phyloP scores from a whole-genome alignment of 2,329 filamentous ascomycete species.

The Bipolaris victoriae region DNA sequence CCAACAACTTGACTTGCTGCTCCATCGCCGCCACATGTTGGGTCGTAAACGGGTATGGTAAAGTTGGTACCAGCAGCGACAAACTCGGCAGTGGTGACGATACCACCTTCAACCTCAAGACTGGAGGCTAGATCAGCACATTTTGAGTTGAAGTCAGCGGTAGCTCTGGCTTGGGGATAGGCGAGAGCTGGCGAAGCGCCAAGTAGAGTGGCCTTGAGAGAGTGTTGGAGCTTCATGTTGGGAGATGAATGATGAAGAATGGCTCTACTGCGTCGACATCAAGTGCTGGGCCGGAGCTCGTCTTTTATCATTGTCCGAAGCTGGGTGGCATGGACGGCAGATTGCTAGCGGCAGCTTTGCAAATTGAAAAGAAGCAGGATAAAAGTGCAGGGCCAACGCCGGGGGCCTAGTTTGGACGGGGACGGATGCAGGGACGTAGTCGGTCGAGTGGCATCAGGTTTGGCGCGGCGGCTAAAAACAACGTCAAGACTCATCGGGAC shows the following conservation, averaged over 20 bases:
- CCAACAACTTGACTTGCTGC: conserved; percentile 33
- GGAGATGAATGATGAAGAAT: neutral
- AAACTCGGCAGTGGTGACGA: conserved; percentile 47
- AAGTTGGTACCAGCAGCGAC: conserved; percentile 52
- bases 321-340: neutral
- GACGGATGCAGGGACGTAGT: neutral
- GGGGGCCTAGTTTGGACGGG: neutral
- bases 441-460: neutral
- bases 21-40: conserved; percentile 46
- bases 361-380: neutral
- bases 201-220: conserved; percentile 20
- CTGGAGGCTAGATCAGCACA: conserved; percentile 39
- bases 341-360: neutral
- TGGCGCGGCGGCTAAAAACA: neutral
- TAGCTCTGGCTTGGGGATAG: conserved; percentile 5
- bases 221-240: conserved; percentile 29
- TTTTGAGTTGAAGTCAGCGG: conserved; percentile 26
- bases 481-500: neutral
- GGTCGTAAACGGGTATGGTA: conserved; percentile 48
- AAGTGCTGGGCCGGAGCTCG: neutral
- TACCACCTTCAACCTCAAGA: conserved; percentile 43
- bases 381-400: conserved; percentile 2
- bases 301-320: neutral
- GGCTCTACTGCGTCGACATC: neutral
- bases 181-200: conserved; percentile 16